These are phyloP conservation scores for Aspergillus cavernicola DNA, from an alignment of 495 filamentous ascomycete species.

Conservation along the genomic window DNA sequence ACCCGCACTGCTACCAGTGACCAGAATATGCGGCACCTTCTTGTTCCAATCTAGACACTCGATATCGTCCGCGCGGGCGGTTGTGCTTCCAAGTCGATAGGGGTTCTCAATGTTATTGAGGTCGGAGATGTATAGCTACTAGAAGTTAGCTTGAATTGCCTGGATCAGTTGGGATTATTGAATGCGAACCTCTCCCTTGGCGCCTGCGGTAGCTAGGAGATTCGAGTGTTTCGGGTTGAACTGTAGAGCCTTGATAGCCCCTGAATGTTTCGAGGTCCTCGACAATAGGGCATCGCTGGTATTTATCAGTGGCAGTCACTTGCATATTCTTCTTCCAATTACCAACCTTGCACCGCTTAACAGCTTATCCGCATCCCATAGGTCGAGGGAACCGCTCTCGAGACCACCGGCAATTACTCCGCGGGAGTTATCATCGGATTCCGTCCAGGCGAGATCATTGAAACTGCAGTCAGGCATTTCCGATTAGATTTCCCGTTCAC, in stretches of 20 bases:
- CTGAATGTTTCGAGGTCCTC: constrained; percentile 86
- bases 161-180: background rate
- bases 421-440: constrained; percentile 66
- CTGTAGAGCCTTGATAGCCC: constrained; percentile 90
- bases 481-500: background rate
- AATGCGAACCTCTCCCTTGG: constrained; percentile 72
- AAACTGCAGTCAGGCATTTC: constrained; percentile 56
- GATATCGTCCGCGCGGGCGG: constrained; percentile 87
- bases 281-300: constrained; percentile 74
- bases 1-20: constrained; percentile 88
- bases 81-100: constrained; percentile 81
- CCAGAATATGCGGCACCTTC: constrained; percentile 93
- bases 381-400: constrained; percentile 91
- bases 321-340: background rate
- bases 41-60: constrained; percentile 98
- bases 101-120: constrained; percentile 83
- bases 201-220: constrained; percentile 85
- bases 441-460: constrained; percentile 93
- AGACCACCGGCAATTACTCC: constrained; percentile 93
- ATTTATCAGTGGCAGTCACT: constrained; percentile 20
- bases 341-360: constrained; percentile 56
- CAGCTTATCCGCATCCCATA: constrained; percentile 93
- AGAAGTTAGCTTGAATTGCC: background rate
- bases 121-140: constrained; percentile 82
- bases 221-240: constrained; percentile 95